Percentiles rank a stretch among this genome's conserved stretches.
These are phyloP conservation scores for Chlamydomonas sphaeroides DNA, from an alignment of 139 green algal species.

Conservation along the genomic window DNA sequence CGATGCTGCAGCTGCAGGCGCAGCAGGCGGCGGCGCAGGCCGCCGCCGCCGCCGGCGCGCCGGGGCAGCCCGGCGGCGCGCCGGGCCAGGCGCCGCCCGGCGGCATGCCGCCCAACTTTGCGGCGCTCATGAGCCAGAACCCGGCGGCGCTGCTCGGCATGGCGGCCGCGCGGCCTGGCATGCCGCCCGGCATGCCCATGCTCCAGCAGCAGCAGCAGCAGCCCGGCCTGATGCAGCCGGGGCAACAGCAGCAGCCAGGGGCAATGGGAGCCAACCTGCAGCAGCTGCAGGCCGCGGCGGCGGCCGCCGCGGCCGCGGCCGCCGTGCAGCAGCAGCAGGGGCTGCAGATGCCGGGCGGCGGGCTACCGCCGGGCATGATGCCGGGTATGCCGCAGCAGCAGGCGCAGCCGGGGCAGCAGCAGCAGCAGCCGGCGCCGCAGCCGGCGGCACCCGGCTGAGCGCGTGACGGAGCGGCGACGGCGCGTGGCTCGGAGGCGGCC, in stretches of 20 bases:
- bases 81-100: neutral
- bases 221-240: conserved; percentile 8
- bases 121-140: conserved; percentile 14
- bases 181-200: conserved; percentile 16
- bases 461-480: no score
- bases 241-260: conserved; percentile 9
- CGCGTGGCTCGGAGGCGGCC: no score
- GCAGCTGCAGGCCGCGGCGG: conserved; percentile 26
- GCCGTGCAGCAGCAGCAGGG: neutral
- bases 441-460: no score
- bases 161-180: conserved; percentile 8
- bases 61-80: neutral
- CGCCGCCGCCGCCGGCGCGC: neutral
- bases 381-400: neutral
- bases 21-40: neutral
- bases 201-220: neutral
- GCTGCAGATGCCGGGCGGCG: conserved; percentile 1
- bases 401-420: neutral
- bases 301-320: neutral
- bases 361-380: neutral
- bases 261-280: conserved; percentile 23
- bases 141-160: conserved; percentile 15
- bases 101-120: conserved; percentile 1
- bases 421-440: neutral
- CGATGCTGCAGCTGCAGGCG: neutral